Conservation (phyloP, 1,284 basidiomycete genomes). For the Pascua sp. region DNA sequence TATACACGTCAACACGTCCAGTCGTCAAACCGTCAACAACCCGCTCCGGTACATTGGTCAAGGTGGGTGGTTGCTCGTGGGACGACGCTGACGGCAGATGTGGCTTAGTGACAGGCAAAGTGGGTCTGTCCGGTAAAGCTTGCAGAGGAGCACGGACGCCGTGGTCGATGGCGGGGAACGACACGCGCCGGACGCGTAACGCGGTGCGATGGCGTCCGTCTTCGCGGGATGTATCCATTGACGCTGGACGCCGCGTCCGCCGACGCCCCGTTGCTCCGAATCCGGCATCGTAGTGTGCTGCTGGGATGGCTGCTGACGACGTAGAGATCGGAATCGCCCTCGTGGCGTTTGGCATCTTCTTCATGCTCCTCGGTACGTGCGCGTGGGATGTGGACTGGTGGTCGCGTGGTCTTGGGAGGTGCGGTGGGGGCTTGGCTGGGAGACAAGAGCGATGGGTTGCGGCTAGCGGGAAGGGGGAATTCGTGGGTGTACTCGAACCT, state of each 20-base stretch:
- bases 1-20: not conserved
- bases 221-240: too few species aligned
- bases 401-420: too few species aligned
- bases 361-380: constrained; percentile 76
- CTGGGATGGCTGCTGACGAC: too few species aligned
- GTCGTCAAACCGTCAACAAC: not conserved
- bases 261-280: too few species aligned
- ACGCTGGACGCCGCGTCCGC: too few species aligned
- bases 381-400: not conserved
- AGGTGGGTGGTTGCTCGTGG: not conserved
- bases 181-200: too few species aligned
- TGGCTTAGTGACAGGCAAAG: constrained; percentile 69
- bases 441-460: too few species aligned
- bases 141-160: not conserved
- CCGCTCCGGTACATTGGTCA: too few species aligned
- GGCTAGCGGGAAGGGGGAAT: too few species aligned
- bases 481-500: too few species aligned
- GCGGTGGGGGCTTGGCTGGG: not conserved
- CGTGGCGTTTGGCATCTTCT: constrained; percentile 92
- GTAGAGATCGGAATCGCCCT: constrained; percentile 93
- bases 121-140: constrained; percentile 50
- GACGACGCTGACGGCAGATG: constrained; percentile 49
- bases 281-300: not conserved
- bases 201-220: too few species aligned
- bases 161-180: not conserved